Evolutionary conservation across 169 alveolate genomes (phyloP).

Genomic region (Neospora caninum): DNA sequence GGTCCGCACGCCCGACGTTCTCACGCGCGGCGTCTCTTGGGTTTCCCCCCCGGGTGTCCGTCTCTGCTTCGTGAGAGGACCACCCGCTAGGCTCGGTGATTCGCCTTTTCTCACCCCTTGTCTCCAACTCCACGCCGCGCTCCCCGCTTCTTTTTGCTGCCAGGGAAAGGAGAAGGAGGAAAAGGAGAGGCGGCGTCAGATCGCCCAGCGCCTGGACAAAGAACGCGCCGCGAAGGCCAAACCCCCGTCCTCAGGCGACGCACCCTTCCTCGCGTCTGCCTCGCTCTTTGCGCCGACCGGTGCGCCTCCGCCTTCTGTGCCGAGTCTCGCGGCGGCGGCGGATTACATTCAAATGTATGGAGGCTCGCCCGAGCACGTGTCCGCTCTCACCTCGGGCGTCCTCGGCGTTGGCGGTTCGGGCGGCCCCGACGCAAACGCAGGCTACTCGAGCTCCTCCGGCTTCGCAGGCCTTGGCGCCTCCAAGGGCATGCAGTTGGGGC

Average conservation of each 20-base stretch:
- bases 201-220: conserved; percentile 64
- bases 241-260: background rate
- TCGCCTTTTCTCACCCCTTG: background rate
- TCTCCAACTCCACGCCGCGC: background rate
- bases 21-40: too few relatives aligned
- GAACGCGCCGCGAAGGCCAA: conserved; percentile 38
- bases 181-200: conserved; percentile 56
- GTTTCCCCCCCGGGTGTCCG: too few relatives aligned
- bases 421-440: background rate
- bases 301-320: background rate
- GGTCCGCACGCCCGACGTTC: too few relatives aligned
- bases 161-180: conserved; percentile 68
- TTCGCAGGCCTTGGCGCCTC: background rate
- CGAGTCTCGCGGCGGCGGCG: background rate
- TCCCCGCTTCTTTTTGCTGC: background rate
- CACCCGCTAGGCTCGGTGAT: background rate
- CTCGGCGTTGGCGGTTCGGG: background rate
- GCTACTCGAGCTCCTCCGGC: background rate
- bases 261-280: background rate
- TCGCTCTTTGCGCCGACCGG: background rate
- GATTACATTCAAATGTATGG: background rate
- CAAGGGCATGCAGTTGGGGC: conserved; percentile 24
- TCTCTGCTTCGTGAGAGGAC: background rate
- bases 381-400: background rate
- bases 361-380: background rate